Conservation (phyloP, 768 basidiomycete genomes). For the Galerina sulciceps region DNA sequence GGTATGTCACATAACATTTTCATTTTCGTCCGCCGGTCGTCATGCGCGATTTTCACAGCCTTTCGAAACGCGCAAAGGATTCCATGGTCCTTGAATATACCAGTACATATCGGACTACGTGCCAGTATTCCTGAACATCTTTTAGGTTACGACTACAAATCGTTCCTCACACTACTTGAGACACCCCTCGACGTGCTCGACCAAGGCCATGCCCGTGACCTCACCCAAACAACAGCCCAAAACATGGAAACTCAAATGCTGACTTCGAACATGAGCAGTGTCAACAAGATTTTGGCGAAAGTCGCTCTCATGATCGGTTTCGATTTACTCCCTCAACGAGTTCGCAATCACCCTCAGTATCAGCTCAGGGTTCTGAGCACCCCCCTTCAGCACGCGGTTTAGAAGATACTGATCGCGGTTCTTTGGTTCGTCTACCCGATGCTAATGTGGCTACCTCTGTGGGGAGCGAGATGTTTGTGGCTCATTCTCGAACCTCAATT, state of each 20-base stretch:
- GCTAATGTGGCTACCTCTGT: conserved; percentile 3
- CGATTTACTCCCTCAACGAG: neutral
- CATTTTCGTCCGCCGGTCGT: neutral
- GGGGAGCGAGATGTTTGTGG: neutral
- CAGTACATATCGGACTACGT: neutral
- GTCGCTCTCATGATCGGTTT: neutral
- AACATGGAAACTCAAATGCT: neutral
- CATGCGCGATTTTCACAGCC: neutral
- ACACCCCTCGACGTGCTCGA: neutral
- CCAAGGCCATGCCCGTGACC: neutral
- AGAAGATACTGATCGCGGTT: neutral
- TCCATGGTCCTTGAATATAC: conserved; percentile 3
- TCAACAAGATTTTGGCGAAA: neutral
- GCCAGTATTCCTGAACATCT: neutral
- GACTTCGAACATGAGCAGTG: neutral
- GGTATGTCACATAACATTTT: neutral
- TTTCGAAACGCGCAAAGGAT: neutral
- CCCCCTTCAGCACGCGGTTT: neutral
- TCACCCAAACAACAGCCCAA: neutral
- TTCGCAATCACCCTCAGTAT: neutral
- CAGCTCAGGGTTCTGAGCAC: neutral
- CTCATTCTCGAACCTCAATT: neutral
- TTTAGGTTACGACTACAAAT: neutral
- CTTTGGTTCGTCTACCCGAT: neutral
- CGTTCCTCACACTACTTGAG: neutral